Base-by-base conservation (phyloP, 2,329 filamentous ascomycete genomes). In the Cladophialophora carrionii region DNA sequence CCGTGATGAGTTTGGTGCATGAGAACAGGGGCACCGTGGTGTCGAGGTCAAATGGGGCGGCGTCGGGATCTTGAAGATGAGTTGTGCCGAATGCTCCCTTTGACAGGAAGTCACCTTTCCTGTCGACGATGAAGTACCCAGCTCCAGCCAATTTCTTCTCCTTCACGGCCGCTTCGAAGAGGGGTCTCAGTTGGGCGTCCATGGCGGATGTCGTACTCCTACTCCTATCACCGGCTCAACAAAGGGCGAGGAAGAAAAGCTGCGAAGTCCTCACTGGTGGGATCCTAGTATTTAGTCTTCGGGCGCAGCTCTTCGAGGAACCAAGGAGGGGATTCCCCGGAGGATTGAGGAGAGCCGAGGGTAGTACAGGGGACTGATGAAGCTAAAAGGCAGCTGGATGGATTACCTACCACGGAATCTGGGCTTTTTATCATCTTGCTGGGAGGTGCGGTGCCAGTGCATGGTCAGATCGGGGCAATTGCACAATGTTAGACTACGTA, bases 1-100 rank as follows among this genome's bases (percentile, higher is more conserved):
- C 55, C 53, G 68, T 68, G 8, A 71, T 17, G 41, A 71, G 60
- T 52, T 71, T 71, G 20, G 66, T 71, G 65, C 66, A 69, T 41
- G 68, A 70, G 51, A 59, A 69, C 3, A 71, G 48, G 7, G 61
- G 43, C 22, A 67, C 20, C n/a, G 55, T 48, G 10, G 70, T 71
- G 37, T 68, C 67, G 4, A 60, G 57, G 8, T 63, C 66, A 49
- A 64, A 71, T 3, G 61, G 51, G 3, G 62, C 41, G 2, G 68
- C 57, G 12, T 52, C 31, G 9, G 57, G 41, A n/a, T 70, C 66
- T 26, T 60, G 49, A 12, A 68, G 48, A 57, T 70, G 61, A 48
- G 51, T 62, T 12, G 57, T 67, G 12, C 70, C 70, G 20, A 62
- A 67, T 14, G 70, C 43, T 48, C 64, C 57, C 20, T 69, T 65